These are phyloP conservation scores for Eucalyptus virginea DNA, from an alignment of 345 rosid genomes.

Conservation along the genomic window DNA sequence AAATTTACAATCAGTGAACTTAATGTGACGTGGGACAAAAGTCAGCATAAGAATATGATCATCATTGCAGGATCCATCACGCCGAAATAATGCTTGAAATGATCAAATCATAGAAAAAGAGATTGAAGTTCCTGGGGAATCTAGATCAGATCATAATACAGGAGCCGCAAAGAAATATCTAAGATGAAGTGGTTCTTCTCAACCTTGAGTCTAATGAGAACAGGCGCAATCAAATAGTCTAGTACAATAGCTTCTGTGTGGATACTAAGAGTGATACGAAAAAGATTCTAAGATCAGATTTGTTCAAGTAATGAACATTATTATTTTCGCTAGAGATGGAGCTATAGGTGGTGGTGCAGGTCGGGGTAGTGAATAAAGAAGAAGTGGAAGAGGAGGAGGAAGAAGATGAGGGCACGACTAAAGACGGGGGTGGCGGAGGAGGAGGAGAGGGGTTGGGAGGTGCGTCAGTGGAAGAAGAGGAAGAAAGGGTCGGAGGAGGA, in stretches of 20 bases:
- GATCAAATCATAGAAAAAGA: background rate
- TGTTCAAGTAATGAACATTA: constrained; percentile 25
- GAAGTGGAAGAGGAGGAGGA: constrained; percentile 13
- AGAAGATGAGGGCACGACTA: constrained; percentile 23
- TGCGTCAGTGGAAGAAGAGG: constrained; percentile 4
- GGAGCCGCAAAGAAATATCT: background rate
- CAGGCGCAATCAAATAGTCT: background rate
- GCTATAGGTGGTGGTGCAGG: constrained; percentile 23
- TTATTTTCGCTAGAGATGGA: constrained; percentile 32
- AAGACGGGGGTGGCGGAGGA: constrained; percentile 17
- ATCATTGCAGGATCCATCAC: background rate
- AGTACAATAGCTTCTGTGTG: background rate
- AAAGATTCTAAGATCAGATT: background rate
- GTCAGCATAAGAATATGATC: background rate
- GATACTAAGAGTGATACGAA: background rate
- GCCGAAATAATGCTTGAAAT: background rate
- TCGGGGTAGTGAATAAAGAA: constrained; percentile 17
- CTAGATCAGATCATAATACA: background rate
- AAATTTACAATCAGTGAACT: background rate
- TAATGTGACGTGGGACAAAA: background rate
- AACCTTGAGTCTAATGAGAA: background rate
- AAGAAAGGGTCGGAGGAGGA: constrained; percentile 10
- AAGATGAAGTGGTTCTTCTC: background rate
- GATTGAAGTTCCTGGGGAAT: background rate
- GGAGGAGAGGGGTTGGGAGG: constrained; percentile 10